Conservation (phyloP, 345 rosid species). For the Viola odorata region DNA sequence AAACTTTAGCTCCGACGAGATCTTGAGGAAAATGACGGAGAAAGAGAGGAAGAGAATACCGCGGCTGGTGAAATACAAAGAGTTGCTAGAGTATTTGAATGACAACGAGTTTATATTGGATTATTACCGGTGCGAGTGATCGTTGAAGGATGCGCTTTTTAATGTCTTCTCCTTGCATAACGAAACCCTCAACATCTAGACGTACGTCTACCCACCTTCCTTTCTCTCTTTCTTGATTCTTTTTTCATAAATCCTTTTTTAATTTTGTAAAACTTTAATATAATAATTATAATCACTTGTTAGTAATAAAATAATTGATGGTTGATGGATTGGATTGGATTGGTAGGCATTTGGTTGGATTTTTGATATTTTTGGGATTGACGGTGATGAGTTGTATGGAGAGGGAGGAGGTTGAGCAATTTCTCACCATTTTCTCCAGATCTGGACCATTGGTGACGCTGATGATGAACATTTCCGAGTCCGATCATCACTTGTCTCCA, state of each 20-base stretch:
- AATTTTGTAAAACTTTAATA: too few relatives aligned
- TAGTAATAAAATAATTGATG: too few relatives aligned
- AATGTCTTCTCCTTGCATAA: slow-evolving; percentile 86
- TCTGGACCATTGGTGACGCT: slow-evolving; percentile 45
- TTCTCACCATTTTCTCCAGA: slow-evolving; percentile 49
- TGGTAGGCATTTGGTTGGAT: slow-evolving; percentile 71
- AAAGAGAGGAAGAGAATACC: slow-evolving; percentile 1
- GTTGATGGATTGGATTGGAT: not conserved
- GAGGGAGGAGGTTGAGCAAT: slow-evolving; percentile 48
- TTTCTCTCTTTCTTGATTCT: not conserved
- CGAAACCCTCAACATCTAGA: slow-evolving; percentile 93
- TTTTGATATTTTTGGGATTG: slow-evolving; percentile 59
- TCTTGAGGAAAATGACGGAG: too few relatives aligned
- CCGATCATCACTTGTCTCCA: slow-evolving; percentile 16
- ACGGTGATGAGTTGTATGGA: slow-evolving; percentile 58
- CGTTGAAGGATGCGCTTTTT: slow-evolving; percentile 61
- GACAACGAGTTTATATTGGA: slow-evolving; percentile 90
- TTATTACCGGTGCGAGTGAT: slow-evolving; percentile 90
- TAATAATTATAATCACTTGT: not conserved
- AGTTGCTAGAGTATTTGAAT: slow-evolving; percentile 69
- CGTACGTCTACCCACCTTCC: slow-evolving; percentile 37
- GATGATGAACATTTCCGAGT: slow-evolving; percentile 18
- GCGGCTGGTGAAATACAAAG: slow-evolving; percentile 58
- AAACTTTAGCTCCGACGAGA: too few relatives aligned
- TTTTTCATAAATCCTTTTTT: not conserved